Evolutionary conservation across 306 rosid genomes (phyloP), one percentile per base, ranked within the genome.

Genomic region (Aeschynomene evenia): DNA sequence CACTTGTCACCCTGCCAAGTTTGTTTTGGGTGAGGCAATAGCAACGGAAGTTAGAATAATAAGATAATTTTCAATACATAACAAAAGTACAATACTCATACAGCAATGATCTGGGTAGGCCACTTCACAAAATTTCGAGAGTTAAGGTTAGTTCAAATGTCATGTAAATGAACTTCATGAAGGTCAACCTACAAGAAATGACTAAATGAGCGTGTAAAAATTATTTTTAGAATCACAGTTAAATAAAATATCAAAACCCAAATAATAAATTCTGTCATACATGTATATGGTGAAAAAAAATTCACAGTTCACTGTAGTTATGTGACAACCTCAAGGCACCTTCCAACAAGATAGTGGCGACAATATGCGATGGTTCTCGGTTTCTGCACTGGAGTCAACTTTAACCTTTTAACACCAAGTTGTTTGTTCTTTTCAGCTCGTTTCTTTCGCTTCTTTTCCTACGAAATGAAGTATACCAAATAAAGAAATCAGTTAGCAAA

Each of bases 1-100:
- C 98, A 93, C 75, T 85, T 84, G 73, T 86, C 96, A 55, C 91
- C 96, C 97, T 90, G 96, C 53, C 68, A 75, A 79, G 71, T 76
- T 68, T 39, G 29, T 55, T 76, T 66, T 5, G 39, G 43, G 49
- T 4, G 16, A 48, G 66, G 53, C 68, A 59, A 37, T 26, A 60
- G 70, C 45, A 48, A 56, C 61, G 70, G 45, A 80, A 70, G 50
- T 45, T 12, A 63, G 63, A 49, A 61, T 77, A 37, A 16, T 68
- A 20, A 46, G 62, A 48, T 19, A 18, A 51, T 53, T 36, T 45
- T 40, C 20, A 58, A 45, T 20, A 45, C 14, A 58, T 8, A 4
- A 63, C 19, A 73, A 42, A 15, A 55, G 48, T 26, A 54, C 15
- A 54, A 19, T 20, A 72, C 6, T 36, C 23, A 68, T 36, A 37